These are phyloP conservation scores for Hygrophoropsis aurantiaca DNA, from an alignment of 768 basidiomycete species.

Conservation along the genomic window DNA sequence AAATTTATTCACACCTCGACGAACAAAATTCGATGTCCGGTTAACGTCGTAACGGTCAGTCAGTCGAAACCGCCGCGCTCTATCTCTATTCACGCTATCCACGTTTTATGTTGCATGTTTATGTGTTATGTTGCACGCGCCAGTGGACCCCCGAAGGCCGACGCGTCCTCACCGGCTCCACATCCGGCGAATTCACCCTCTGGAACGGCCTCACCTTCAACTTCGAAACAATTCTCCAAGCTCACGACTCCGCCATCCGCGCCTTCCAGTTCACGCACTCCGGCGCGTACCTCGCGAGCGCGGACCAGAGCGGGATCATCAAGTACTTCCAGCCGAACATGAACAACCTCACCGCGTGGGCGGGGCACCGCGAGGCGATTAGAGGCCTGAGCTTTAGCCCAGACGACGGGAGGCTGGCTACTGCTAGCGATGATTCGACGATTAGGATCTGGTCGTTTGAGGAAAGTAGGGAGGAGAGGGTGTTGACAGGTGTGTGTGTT, in stretches of 20 bases:
- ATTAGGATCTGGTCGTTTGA: constrained; percentile 96
- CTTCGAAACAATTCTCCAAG: constrained; percentile 99
- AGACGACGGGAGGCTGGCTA: constrained; percentile 89
- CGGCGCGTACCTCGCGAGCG: constrained; percentile 89
- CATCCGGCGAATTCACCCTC: constrained; percentile 95
- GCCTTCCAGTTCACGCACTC: constrained; percentile 89
- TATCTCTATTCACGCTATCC: too few species aligned
- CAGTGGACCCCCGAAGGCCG: constrained; percentile 98
- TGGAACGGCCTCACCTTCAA: constrained; percentile 99
- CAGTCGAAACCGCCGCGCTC: too few species aligned
- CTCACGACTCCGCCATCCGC: constrained; percentile 93
- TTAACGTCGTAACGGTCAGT: constrained; percentile 91
- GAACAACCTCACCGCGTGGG: constrained; percentile 96
- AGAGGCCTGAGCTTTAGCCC: constrained; percentile 91
- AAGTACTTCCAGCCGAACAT: constrained; percentile 99
- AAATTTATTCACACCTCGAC: constrained; percentile 98
- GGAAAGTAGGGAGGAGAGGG: constrained; percentile 84
- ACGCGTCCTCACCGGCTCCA: constrained; percentile 90
- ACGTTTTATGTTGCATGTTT: background rate
- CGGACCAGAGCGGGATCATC: constrained; percentile 91
- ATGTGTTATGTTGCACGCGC: too few species aligned
- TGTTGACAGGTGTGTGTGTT: constrained; percentile 65
- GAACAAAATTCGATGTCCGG: constrained; percentile 97
- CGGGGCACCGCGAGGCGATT: constrained; percentile 92
- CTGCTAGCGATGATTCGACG: constrained; percentile 93